Evolutionary conservation across 805 yeast genomes (phyloP).

Genomic region (Sugiyamaella valdiviana): DNA sequence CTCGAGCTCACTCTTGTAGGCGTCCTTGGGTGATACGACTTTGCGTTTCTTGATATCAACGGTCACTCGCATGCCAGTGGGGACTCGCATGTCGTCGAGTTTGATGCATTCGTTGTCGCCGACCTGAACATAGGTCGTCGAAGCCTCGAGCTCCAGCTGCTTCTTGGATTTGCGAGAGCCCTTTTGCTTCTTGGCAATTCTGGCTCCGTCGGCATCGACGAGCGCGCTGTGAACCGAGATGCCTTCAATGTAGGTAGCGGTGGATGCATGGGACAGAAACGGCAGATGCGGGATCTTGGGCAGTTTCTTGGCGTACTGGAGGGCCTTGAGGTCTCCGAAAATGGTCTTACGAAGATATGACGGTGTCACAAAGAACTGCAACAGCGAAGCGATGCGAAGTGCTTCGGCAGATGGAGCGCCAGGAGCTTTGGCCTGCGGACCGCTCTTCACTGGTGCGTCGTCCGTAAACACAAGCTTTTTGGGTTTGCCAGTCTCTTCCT

Average conservation of each 20-base stretch:
- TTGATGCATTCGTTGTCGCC: constrained; percentile 59
- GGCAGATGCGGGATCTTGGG: constrained; percentile 74
- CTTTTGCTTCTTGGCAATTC: constrained; percentile 25
- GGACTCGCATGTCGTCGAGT: constrained; percentile 54
- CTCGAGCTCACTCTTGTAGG: constrained; percentile 48
- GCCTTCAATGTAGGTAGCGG: constrained; percentile 58
- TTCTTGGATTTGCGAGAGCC: constrained; percentile 41
- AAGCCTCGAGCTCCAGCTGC: constrained; percentile 45
- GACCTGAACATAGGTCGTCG: constrained; percentile 70
- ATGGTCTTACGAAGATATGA: constrained; percentile 64
- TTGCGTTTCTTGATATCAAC: constrained; percentile 57
- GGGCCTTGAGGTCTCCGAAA: constrained; percentile 42
- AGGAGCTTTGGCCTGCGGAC: constrained; percentile 19
- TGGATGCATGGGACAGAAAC: constrained; percentile 45
- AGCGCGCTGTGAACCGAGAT: constrained; percentile 36
- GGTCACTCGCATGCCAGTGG: constrained; percentile 74
- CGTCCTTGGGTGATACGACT: constrained; percentile 65
- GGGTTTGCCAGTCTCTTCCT: constrained; percentile 24
- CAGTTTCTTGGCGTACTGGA: constrained; percentile 57
- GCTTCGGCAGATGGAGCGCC: constrained; percentile 30
- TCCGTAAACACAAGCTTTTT: constrained; percentile 36
- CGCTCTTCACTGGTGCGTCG: constrained; percentile 18
- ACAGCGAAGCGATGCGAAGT: constrained; percentile 55
- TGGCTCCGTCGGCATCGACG: constrained; percentile 1
- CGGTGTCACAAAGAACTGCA: constrained; percentile 82